A percentile compares a stretch with the other conserved stretches of the same genome.
These are phyloP conservation scores for Backusella tarrabulga DNA, from an alignment of 192 early-diverging fungal genomes.

Conservation along the genomic window DNA sequence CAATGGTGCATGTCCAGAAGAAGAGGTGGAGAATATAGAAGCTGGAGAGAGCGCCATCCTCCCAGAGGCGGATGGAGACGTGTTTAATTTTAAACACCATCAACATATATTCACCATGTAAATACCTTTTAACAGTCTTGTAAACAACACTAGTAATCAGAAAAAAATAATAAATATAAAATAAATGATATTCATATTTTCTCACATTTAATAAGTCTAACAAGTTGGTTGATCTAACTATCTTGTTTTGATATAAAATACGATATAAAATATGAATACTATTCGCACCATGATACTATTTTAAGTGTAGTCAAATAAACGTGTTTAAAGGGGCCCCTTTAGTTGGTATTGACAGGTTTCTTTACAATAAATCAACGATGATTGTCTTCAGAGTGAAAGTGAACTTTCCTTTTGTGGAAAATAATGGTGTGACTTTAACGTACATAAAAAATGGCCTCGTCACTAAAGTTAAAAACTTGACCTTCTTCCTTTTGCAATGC, in stretches of 20 bases:
- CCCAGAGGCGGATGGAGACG: slow-evolving; percentile 13
- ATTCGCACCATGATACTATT: no score
- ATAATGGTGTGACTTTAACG: no score
- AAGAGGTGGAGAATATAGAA: slow-evolving; percentile 7
- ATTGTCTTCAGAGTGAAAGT: no score
- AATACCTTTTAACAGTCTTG: not conserved
- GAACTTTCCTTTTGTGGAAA: no score
- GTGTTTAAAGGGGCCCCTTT: no score
- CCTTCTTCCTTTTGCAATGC: not conserved
- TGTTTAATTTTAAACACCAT: slow-evolving; percentile 17
- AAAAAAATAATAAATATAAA: not conserved
- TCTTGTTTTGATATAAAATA: no score
- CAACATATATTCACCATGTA: not conserved
- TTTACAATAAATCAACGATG: no score
- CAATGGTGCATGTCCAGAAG: slow-evolving; percentile 62
- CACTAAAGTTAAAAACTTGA: not conserved
- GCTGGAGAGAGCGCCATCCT: slow-evolving; percentile 25
- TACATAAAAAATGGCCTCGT: not conserved
- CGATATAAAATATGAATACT: no score
- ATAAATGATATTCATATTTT: not conserved
- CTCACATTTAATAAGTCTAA: not conserved
- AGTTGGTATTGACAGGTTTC: no score
- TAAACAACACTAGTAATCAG: not conserved
- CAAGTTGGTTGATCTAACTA: no score
- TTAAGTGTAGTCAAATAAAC: no score